A percentile compares a stretch with the other conserved stretches of the same genome.
Conservation (phyloP, 148 eudicot species). For the Rhododendron williamsianum region DNA sequence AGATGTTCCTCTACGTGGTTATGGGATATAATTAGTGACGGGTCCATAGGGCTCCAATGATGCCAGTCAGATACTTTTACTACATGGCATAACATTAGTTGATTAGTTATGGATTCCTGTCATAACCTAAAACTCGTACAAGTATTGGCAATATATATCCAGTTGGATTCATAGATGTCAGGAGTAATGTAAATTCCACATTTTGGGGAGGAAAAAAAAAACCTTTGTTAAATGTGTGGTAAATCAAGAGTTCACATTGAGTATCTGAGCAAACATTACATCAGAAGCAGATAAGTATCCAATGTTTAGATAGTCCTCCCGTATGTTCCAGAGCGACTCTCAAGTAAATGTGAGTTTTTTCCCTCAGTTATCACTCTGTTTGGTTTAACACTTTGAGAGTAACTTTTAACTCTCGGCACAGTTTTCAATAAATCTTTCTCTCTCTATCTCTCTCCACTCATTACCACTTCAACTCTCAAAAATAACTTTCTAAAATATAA, state of each 20-base stretch:
- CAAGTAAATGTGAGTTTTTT: background rate
- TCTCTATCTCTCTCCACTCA: too few relatives aligned
- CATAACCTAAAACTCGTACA: background rate
- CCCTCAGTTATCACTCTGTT: too few relatives aligned
- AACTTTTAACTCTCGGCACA: too few relatives aligned
- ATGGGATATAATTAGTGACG: background rate
- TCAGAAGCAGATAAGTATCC: background rate
- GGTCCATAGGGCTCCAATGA: background rate
- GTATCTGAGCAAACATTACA: background rate
- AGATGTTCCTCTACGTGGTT: background rate
- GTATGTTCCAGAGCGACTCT: background rate
- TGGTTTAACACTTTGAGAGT: too few relatives aligned
- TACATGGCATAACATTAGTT: background rate
- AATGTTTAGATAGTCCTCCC: background rate
- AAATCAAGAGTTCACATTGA: background rate
- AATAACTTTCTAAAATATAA: too few relatives aligned
- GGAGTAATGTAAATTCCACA: background rate
- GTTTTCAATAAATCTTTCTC: too few relatives aligned
- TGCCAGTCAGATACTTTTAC: background rate
- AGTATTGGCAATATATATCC: background rate
- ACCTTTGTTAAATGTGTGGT: background rate
- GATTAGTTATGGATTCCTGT: background rate
- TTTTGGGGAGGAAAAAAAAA: background rate
- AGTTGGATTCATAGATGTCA: background rate
- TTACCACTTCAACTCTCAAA: too few relatives aligned